A percentile compares a stretch with the other conserved stretches of the same genome.
Conservation (phyloP, 176 grass and related monocot genomes). For the Miscanthus lutarioriparius region DNA sequence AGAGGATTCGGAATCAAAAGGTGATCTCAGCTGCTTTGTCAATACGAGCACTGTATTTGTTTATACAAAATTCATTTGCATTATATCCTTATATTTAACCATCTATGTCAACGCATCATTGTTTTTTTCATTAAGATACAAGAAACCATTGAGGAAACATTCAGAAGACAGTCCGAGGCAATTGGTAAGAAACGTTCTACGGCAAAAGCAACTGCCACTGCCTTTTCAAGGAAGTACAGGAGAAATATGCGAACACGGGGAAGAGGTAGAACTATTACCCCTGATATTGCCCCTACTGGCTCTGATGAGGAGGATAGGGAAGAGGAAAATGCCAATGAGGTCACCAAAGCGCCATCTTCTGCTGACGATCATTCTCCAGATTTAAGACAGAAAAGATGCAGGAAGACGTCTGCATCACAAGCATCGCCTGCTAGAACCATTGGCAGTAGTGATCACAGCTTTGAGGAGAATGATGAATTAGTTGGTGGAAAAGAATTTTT, state of each 20-base stretch:
- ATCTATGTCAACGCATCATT: not conserved
- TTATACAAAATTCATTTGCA: not conserved
- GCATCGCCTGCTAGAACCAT: slow-evolving; percentile 58
- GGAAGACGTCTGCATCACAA: slow-evolving; percentile 40
- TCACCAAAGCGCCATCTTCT: slow-evolving; percentile 61
- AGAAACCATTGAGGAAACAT: slow-evolving; percentile 75
- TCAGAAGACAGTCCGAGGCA: slow-evolving; percentile 67
- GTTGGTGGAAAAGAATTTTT: slow-evolving; percentile 54
- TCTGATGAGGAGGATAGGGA: slow-evolving; percentile 70
- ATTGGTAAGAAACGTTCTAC: slow-evolving; percentile 57
- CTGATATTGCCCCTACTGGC: slow-evolving; percentile 34
- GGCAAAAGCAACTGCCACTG: slow-evolving; percentile 48
- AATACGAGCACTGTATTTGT: slow-evolving; percentile 21
- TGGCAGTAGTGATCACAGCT: slow-evolving; percentile 43
- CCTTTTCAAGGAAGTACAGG: slow-evolving; percentile 60
- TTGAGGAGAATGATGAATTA: slow-evolving; percentile 56
- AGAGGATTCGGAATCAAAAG: slow-evolving; percentile 70
- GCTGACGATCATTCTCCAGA: slow-evolving; percentile 67
- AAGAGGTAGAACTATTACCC: slow-evolving; percentile 42
- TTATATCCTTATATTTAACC: slow-evolving; percentile 33
- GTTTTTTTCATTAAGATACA: slow-evolving; percentile 62
- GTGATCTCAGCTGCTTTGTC: slow-evolving; percentile 40
- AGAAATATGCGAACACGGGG: slow-evolving; percentile 54
- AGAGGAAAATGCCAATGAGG: slow-evolving; percentile 61
- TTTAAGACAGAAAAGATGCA: slow-evolving; percentile 56